Evolutionary conservation across 257 asterid genomes (phyloP).

Genomic region (Plantago major): DNA sequence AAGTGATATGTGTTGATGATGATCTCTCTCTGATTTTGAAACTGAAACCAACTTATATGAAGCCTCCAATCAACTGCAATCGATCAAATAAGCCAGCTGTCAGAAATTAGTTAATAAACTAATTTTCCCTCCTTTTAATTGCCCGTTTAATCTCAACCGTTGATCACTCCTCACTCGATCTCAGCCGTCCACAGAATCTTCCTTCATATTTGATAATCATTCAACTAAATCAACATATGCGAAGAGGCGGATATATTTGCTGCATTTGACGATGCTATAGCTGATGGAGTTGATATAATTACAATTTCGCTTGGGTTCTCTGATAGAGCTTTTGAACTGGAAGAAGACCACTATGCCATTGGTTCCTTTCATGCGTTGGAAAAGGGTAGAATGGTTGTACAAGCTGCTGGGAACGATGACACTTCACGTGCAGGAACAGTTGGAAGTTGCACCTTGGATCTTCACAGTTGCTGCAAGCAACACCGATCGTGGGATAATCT

Average conservation of each 20-base stretch:
- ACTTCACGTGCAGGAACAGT: background rate
- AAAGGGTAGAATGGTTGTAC: conserved; percentile 17
- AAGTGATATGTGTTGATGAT: too few species aligned
- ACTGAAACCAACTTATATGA: too few species aligned
- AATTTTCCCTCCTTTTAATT: too few species aligned
- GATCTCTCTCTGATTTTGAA: too few species aligned
- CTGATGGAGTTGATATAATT: conserved; percentile 48
- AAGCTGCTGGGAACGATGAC: conserved; percentile 21
- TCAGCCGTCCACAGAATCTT: too few species aligned
- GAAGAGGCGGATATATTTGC: conserved; percentile 14
- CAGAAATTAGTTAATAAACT: too few species aligned
- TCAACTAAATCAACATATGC: too few species aligned
- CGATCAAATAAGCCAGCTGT: too few species aligned
- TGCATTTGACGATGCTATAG: conserved; percentile 47
- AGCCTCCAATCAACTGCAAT: too few species aligned
- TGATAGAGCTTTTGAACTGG: background rate
- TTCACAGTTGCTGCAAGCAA: conserved; percentile 28
- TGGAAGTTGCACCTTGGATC: conserved; percentile 25
- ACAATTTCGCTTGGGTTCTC: conserved; percentile 24
- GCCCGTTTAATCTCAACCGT: too few species aligned
- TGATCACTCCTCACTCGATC: too few species aligned
- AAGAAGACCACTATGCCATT: conserved; percentile 18
- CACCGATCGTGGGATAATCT: conserved; percentile 19
- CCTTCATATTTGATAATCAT: too few species aligned
- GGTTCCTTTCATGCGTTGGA: conserved; percentile 22